Evolutionary conservation across 2,329 filamentous ascomycete species (phyloP).

Genomic region (Penicillium polonicum): DNA sequence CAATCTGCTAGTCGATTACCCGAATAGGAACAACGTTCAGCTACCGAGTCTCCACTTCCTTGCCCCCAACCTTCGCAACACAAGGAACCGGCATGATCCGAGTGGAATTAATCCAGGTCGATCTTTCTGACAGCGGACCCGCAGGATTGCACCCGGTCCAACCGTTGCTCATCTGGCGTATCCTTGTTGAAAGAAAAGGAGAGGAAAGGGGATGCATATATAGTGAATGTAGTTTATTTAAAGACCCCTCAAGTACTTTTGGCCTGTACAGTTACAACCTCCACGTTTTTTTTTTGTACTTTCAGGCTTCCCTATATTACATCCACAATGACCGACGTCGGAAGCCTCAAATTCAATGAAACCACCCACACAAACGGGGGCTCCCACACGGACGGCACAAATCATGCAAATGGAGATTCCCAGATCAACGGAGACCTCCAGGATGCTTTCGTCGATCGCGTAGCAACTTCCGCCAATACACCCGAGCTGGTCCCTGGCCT

Average conservation of each 20-base stretch:
- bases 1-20: background rate
- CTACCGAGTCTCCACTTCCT: background rate
- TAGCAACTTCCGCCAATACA: conserved; percentile 16
- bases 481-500: conserved; percentile 16
- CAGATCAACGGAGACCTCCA: background rate
- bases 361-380: background rate
- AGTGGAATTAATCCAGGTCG: background rate
- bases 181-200: background rate
- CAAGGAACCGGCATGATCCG: background rate
- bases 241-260: background rate
- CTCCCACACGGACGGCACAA: background rate
- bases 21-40: background rate
- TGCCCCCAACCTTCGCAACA: background rate
- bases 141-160: background rate
- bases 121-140: background rate
- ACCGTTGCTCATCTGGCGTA: background rate
- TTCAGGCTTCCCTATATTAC: background rate
- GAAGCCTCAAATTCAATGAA: background rate
- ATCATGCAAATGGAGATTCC: background rate
- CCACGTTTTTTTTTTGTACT: background rate
- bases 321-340: background rate
- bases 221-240: background rate
- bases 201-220: background rate
- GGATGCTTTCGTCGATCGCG: conserved; percentile 11
- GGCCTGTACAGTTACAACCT: no score